phyloP scores from a whole-genome alignment of 192 early-diverging fungal species.

The Coemansia sp. region DNA sequence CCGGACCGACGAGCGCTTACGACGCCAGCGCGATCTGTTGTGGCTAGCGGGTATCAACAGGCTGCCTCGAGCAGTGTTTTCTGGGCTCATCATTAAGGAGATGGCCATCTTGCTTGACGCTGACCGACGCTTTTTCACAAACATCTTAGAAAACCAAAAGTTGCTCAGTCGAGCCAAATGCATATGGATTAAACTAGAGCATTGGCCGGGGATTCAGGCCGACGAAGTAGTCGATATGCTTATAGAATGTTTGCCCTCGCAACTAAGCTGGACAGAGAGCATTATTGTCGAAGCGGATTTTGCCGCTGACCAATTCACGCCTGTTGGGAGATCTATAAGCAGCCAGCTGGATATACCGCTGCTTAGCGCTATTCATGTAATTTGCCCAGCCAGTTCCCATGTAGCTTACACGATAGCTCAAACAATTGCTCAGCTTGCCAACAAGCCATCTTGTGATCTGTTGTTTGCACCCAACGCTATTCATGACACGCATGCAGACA shows the following conservation, averaged over 20 bases:
- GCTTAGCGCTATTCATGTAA: slow-evolving; percentile 11
- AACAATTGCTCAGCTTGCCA: not conserved
- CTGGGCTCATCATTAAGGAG: slow-evolving; percentile 2
- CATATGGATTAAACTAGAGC: slow-evolving; percentile 10
- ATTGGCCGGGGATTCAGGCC: not conserved
- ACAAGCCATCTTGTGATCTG: not conserved
- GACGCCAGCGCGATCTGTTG: not conserved
- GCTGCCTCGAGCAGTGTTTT: not conserved
- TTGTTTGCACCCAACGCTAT: not conserved
- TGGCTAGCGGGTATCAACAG: slow-evolving; percentile 3
- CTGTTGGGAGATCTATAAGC: not conserved
- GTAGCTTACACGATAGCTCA: not conserved
- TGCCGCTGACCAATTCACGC: too few relatives aligned
- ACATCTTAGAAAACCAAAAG: slow-evolving; percentile 2
- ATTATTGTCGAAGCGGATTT: slow-evolving; percentile 7
- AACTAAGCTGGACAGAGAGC: not conserved
- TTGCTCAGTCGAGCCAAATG: slow-evolving; percentile 1
- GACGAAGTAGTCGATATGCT: not conserved
- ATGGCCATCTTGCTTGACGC: slow-evolving; percentile 1
- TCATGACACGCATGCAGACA: not conserved
- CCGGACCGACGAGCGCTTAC: not conserved
- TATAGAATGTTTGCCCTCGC: not conserved
- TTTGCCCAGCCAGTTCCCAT: not conserved
- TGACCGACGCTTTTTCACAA: not conserved
- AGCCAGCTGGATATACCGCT: not conserved